Evolutionary conservation across 2,329 filamentous ascomycete genomes (phyloP).

Genomic region (Fusarium coffeatum): DNA sequence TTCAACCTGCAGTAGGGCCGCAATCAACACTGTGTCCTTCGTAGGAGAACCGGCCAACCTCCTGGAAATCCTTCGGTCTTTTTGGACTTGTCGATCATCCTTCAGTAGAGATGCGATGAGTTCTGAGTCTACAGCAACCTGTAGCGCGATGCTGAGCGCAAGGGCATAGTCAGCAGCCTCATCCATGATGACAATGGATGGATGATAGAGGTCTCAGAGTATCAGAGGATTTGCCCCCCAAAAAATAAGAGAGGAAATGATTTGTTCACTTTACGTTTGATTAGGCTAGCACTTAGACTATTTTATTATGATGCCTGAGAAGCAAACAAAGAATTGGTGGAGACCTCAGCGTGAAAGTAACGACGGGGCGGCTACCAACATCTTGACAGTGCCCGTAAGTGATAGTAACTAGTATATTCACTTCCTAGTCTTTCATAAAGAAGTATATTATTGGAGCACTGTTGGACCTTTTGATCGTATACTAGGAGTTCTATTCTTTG

Average conservation of each 20-base stretch:
- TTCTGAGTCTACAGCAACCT: no score
- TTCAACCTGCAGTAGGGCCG: neutral
- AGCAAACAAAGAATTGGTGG: neutral
- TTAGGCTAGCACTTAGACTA: neutral
- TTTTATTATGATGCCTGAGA: neutral
- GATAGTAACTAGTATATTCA: no score
- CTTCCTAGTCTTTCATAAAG: no score
- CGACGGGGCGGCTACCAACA: neutral
- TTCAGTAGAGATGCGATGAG: neutral
- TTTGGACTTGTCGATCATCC: neutral
- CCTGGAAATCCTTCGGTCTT: neutral
- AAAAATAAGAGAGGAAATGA: neutral
- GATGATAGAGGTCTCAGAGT: neutral
- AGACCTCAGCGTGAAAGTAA: neutral
- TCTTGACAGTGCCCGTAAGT: neutral
- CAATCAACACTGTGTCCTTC: neutral
- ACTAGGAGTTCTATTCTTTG: no score
- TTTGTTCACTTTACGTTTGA: accelerated
- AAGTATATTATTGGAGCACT: no score
- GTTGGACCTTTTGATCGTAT: accelerated
- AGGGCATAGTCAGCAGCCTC: neutral
- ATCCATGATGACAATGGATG: neutral
- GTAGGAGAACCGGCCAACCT: no score
- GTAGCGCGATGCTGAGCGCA: neutral
- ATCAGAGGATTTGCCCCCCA: neutral